A percentile compares a stretch with the other conserved stretches of the same genome.
phyloP scores from a whole-genome alignment of 202 grass and related monocot genomes.

The Elaeis oleifera region DNA sequence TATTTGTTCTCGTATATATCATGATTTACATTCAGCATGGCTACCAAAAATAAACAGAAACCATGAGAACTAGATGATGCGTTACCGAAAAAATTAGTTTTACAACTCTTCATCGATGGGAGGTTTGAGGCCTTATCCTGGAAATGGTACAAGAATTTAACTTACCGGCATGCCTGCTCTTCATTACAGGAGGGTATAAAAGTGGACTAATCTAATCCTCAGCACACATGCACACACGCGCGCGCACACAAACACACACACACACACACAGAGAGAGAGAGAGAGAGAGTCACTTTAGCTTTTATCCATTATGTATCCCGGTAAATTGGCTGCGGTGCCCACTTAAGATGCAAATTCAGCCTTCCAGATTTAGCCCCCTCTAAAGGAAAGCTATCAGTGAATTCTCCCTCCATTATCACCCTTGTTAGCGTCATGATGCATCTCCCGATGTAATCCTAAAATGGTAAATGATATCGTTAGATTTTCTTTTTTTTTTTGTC shows the following conservation, averaged over 20 bases:
- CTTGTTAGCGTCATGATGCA: slow-evolving; percentile 94
- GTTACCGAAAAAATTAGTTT: not conserved
- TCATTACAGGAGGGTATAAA: no score
- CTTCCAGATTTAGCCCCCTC: slow-evolving; percentile 94
- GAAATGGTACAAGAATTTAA: not conserved
- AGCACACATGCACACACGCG: not conserved
- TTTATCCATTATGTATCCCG: slow-evolving; percentile 31
- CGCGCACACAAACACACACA: no score
- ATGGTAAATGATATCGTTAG: slow-evolving; percentile 9
- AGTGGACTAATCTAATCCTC: not conserved
- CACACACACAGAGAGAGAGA: no score
- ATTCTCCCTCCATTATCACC: slow-evolving; percentile 80
- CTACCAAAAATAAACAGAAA: not conserved
- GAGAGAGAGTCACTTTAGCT: slow-evolving; percentile 1
- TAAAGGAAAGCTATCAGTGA: slow-evolving; percentile 56
- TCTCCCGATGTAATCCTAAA: slow-evolving; percentile 82
- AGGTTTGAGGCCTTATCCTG: not conserved
- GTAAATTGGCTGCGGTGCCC: slow-evolving; percentile 81
- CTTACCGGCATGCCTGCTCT: no score
- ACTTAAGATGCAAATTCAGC: slow-evolving; percentile 78
- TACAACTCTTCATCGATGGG: not conserved
- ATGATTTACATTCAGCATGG: not conserved
- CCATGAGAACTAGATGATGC: not conserved
- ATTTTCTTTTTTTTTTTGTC: no score
- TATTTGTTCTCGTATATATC: not conserved